Percentiles rank a stretch among this genome's conserved stretches.
Evolutionary conservation across 1,284 basidiomycete species (phyloP).

Genomic region (Pterulicium gracile): DNA sequence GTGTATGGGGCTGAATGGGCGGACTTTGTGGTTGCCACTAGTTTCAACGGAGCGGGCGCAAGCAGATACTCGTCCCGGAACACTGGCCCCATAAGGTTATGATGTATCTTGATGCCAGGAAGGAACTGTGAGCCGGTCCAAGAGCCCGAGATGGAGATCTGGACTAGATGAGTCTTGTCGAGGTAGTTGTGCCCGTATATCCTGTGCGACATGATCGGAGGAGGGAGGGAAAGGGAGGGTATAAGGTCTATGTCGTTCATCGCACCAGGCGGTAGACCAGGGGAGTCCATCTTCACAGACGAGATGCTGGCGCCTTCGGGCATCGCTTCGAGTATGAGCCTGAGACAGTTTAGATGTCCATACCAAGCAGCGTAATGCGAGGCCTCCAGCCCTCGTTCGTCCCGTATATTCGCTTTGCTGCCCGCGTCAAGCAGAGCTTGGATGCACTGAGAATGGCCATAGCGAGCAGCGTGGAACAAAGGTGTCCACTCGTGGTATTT

Average conservation of each 20-base stretch:
- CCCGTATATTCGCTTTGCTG: constrained; percentile 61
- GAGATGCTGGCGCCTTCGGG: constrained; percentile 20
- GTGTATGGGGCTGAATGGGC: constrained; percentile 81
- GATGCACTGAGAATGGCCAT: constrained; percentile 76
- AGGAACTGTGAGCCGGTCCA: constrained; percentile 26
- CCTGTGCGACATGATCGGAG: constrained; percentile 95
- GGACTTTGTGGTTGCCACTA: constrained; percentile 87
- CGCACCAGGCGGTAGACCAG: constrained; percentile 5
- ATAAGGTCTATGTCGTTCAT: constrained; percentile 65
- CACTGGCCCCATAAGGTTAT: constrained; percentile 55
- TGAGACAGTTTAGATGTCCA: constrained; percentile 77
- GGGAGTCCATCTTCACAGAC: constrained; percentile 10
- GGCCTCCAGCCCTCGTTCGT: constrained; percentile 82
- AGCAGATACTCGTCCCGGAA: constrained; percentile 54
- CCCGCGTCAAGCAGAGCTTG: constrained; percentile 72
- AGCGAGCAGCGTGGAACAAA: constrained; percentile 89
- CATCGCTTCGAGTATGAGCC: constrained; percentile 53
- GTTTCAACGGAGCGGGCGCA: constrained; percentile 78
- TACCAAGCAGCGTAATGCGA: constrained; percentile 98
- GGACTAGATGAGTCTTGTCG: constrained; percentile 81
- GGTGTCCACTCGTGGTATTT: constrained; percentile 99
- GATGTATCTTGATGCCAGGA: constrained; percentile 51
- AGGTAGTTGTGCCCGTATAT: constrained; percentile 89
- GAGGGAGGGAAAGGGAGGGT: constrained; percentile 88
- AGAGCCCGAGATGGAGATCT: constrained; percentile 75